Percentiles rank a stretch among this genome's conserved stretches.
These are phyloP conservation scores for Zalaria sp. DNA, from an alignment of 2,329 filamentous ascomycete species.

Conservation along the genomic window DNA sequence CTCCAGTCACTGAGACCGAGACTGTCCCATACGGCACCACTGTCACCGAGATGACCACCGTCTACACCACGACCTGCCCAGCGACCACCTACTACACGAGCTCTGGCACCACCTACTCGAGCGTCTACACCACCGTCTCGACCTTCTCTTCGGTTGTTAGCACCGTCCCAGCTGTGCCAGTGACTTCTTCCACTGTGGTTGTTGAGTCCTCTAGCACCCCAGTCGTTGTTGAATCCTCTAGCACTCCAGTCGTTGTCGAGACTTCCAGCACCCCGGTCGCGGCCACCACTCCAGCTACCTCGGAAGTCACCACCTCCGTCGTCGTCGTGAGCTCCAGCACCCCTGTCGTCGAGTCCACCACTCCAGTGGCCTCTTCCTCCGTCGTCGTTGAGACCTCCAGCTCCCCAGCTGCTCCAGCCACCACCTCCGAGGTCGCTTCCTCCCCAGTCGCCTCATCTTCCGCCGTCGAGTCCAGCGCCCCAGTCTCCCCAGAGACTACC, in stretches of 20 bases:
- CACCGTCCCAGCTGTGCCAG: neutral
- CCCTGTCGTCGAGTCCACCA: neutral
- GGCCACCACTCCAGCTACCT: no score
- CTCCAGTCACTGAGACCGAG: neutral
- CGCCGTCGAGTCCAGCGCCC: neutral
- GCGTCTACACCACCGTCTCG: constrained; percentile 31
- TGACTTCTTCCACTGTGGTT: neutral
- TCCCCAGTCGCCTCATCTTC: neutral
- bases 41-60: constrained; percentile 1
- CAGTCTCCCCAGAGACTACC: neutral
- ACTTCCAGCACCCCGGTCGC: no score
- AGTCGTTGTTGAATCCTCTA: neutral
- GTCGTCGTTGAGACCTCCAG: constrained; percentile 1
- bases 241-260: no score
- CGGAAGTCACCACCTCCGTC: neutral
- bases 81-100: constrained; percentile 15
- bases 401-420: constrained; percentile 4
- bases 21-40: neutral
- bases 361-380: neutral
- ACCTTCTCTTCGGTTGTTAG: constrained; percentile 8
- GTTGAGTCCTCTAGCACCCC: constrained; percentile 19
- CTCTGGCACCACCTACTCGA: constrained; percentile 23
- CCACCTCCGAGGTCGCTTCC: neutral
- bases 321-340: neutral
- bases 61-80: constrained; percentile 12